Conservation (phyloP, 768 basidiomycete species). For the Piloderma croceum region DNA sequence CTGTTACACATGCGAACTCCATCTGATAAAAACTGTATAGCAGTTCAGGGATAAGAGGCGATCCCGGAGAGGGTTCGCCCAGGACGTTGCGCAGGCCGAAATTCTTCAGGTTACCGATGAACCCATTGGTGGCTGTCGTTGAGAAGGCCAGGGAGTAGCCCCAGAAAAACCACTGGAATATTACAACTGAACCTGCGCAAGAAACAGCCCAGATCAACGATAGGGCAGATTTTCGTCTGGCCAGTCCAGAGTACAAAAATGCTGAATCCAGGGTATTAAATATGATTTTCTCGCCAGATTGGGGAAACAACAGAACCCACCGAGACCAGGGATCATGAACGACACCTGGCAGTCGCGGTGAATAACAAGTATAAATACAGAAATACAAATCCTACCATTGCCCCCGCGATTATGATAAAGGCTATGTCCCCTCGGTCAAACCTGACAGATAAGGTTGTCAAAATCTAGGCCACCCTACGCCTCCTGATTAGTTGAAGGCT, state of each 20-base stretch:
- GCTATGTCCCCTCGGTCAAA: constrained; percentile 69
- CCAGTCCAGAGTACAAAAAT: constrained; percentile 69
- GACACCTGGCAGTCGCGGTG: constrained; percentile 19
- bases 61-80: constrained; percentile 68
- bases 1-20: constrained; percentile 82
- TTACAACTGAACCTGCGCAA: constrained; percentile 67
- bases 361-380: neutral
- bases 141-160: constrained; percentile 86
- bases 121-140: constrained; percentile 64
- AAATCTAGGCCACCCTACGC: no score
- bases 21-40: constrained; percentile 85
- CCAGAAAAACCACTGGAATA: constrained; percentile 82
- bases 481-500: no score
- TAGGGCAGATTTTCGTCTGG: constrained; percentile 63
- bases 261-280: no score
- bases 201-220: constrained; percentile 73
- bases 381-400: constrained; percentile 41
- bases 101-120: constrained; percentile 74
- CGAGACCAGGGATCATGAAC: constrained; percentile 75
- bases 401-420: constrained; percentile 63
- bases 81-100: constrained; percentile 74
- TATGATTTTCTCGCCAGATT: no score
- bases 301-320: no score
- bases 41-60: constrained; percentile 74
- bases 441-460: no score